Percentiles rank a stretch among this genome's conserved stretches.
Evolutionary conservation across 805 yeast genomes (phyloP).

Genomic region (Ogataea ganodermae): DNA sequence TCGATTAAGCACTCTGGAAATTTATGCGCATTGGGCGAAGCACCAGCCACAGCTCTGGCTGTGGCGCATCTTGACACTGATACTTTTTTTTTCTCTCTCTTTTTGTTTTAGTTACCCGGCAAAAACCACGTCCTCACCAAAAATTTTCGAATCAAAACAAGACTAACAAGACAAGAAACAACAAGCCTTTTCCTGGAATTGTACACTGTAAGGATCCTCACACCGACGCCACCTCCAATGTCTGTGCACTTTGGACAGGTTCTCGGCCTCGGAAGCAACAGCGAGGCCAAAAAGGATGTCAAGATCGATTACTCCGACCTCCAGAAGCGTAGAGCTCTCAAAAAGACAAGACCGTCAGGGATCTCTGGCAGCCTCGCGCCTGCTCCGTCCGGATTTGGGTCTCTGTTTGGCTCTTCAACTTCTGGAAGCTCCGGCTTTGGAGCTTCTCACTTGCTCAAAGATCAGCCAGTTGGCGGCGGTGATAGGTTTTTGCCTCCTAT

Average conservation of each 20-base stretch:
- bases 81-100: not conserved
- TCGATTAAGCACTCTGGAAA: not conserved
- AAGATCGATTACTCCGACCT: slow-evolving; percentile 28
- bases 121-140: not conserved
- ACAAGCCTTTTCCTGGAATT: slow-evolving; percentile 1
- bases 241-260: slow-evolving; percentile 34
- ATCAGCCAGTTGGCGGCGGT: slow-evolving; percentile 14
- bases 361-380: slow-evolving; percentile 1
- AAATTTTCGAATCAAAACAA: slow-evolving; percentile 15
- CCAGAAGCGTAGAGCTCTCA: slow-evolving; percentile 31
- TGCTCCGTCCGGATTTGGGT: slow-evolving; percentile 16
- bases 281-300: slow-evolving; percentile 15
- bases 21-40: too few relatives aligned
- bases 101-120: slow-evolving; percentile 1
- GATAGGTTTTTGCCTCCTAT: slow-evolving; percentile 46
- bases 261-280: slow-evolving; percentile 24
- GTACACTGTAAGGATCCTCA: not conserved
- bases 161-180: slow-evolving; percentile 4
- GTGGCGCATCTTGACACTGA: too few relatives aligned
- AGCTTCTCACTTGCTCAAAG: slow-evolving; percentile 22
- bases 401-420: slow-evolving; percentile 13
- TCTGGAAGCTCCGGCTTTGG: slow-evolving; percentile 17
- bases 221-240: slow-evolving; percentile 17
- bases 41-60: too few relatives aligned
- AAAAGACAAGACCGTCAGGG: slow-evolving; percentile 18